These are phyloP conservation scores for Clitopilus hobsonii DNA, from an alignment of 768 basidiomycete genomes.

Conservation along the genomic window DNA sequence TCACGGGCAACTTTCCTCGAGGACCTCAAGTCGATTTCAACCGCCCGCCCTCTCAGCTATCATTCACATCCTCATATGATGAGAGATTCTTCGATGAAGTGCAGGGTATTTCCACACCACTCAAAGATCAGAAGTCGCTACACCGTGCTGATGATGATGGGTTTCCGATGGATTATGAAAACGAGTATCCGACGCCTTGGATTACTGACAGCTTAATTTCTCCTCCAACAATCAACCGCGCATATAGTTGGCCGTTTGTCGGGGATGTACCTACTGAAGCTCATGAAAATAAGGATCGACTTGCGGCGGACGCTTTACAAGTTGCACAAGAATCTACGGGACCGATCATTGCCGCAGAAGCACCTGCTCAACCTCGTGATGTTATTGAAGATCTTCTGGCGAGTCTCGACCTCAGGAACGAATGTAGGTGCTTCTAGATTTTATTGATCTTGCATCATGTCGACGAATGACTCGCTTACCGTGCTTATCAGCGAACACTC, in stretches of 20 bases:
- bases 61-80: constrained; percentile 15
- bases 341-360: neutral
- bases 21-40: constrained; percentile 30
- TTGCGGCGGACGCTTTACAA: too few species aligned
- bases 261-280: neutral
- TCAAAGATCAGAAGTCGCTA: constrained; percentile 7
- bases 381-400: constrained; percentile 13
- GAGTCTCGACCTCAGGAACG: constrained; percentile 11
- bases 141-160: neutral
- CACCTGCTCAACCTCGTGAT: neutral
- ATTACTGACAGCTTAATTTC: constrained; percentile 39
- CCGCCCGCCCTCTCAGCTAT: constrained; percentile 34
- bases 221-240: constrained; percentile 26
- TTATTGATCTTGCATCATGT: neutral
- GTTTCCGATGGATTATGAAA: neutral
- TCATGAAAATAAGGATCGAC: neutral
- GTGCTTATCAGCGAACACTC: constrained; percentile 4
- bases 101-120: constrained; percentile 24
- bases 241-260: constrained; percentile 7
- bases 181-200: constrained; percentile 21
- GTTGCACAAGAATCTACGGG: too few species aligned
- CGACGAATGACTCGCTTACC: constrained; percentile 1
- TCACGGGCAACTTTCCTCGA: constrained; percentile 18
- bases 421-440: constrained; percentile 6
- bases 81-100: constrained; percentile 17